Evolutionary conservation across 805 yeast genomes (phyloP), one percentile per base, ranked within the genome.

Genomic region (Barnettozyma californica): DNA sequence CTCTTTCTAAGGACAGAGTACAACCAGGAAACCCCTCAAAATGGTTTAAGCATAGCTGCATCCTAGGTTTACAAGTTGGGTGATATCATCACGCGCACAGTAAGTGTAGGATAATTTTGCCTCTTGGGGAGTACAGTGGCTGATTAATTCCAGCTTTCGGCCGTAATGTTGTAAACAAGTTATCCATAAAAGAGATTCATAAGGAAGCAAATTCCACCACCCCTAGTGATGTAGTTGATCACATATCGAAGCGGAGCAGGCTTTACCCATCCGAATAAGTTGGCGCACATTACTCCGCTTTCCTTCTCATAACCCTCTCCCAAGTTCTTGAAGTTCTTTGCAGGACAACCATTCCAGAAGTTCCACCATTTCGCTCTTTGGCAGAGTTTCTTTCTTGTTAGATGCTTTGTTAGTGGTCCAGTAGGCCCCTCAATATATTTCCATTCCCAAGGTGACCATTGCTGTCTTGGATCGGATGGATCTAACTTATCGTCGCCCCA

Each of bases 341-440:
- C 80, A 10, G 85, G 85, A 68, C 99, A 92, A 2, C 89, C 84
- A 48, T 79, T 75, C 80, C 88, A 77, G 56, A 88, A 74, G 61
- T 92, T 91, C 94, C 96, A 92, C 97, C 97, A 89, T 63, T 88
- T 90, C 52, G 80, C 73, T 33, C 91, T 69, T 62, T 90, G 95
- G 63, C 99, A 92, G 1, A 94, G 82, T 14, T 80, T 75, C 1
- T 69, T 64, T 39, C 99, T 73, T 43, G 74, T 65, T 47, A 94
- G 70, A 60, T 89, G 84, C 66, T 92, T 92, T 47, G 75, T 71
- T 45, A 94, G 65, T 1, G 99, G 99, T 0, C 99, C 99, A 1
- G 77, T 70, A 2, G 99, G 99, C 0, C 99, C 99, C 59, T 87
- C 91, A 44, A 94, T 90, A 63, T 86, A 88, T 55, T 81, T 79